A percentile compares a stretch with the other conserved stretches of the same genome.
Conservation (phyloP, 2,329 filamentous ascomycete species). For the Blastomyces parvus region DNA sequence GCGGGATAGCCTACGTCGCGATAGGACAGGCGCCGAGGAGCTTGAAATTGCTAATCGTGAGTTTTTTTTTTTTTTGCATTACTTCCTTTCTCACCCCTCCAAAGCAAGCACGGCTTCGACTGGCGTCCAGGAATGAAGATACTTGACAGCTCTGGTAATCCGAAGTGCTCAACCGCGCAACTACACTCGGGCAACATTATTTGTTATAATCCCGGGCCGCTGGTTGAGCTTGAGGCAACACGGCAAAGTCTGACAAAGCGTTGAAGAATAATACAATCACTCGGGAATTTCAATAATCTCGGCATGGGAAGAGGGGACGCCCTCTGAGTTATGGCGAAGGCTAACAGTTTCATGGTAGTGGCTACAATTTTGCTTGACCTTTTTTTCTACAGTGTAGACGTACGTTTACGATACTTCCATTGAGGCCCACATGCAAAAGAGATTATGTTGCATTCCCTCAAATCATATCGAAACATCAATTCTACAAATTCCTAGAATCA, state of each 20-base stretch:
- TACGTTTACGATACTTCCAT: no score
- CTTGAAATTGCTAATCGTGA: not conserved
- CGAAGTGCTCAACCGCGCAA: slow-evolving; percentile 35
- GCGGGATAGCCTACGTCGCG: not conserved
- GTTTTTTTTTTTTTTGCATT: slow-evolving; percentile 1
- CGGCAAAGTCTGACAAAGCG: slow-evolving; percentile 35
- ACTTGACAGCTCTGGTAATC: slow-evolving; percentile 37
- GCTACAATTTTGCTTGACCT: not conserved
- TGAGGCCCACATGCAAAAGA: no score
- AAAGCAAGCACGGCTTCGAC: not conserved
- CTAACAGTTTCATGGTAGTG: not conserved
- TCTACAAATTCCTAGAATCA: not conserved
- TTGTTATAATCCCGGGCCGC: slow-evolving; percentile 17
- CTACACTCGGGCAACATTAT: slow-evolving; percentile 15
- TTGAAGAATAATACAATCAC: not conserved
- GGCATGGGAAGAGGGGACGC: not conserved
- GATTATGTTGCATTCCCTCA: not conserved
- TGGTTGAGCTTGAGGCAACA: slow-evolving; percentile 36
- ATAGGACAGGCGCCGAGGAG: not conserved
- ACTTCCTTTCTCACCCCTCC: slow-evolving; percentile 5
- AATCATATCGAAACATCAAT: not conserved
- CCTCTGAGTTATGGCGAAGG: not conserved
- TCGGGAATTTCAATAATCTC: not conserved
- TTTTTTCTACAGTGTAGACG: not conserved
- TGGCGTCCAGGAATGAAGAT: slow-evolving; percentile 26